These are phyloP conservation scores for Microbotryum lychnidis-dioicae DNA, from an alignment of 1,284 basidiomycete species.

Conservation along the genomic window DNA sequence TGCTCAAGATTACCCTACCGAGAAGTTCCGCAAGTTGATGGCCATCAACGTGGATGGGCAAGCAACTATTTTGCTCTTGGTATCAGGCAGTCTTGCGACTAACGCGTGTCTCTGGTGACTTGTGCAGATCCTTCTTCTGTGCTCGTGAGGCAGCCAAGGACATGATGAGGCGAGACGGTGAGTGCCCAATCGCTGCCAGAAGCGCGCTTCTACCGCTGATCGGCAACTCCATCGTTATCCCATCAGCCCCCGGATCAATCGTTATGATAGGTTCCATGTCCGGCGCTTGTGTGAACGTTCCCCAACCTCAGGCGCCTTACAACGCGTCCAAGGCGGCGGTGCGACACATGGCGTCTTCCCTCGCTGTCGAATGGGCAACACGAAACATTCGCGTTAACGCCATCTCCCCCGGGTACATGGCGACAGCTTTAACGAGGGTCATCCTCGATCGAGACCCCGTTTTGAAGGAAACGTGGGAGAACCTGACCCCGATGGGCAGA, in stretches of 20 bases:
- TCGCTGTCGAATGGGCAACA: slow-evolving; percentile 85
- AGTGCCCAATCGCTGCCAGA: neutral
- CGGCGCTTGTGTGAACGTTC: slow-evolving; percentile 56
- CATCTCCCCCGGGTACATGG: slow-evolving; percentile 44
- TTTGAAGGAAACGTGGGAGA: slow-evolving; percentile 75
- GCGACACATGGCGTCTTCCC: slow-evolving; percentile 73
- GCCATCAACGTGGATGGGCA: slow-evolving; percentile 88
- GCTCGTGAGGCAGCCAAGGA: slow-evolving; percentile 77
- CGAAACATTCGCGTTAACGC: slow-evolving; percentile 73
- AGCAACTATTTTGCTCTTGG: slow-evolving; percentile 8
- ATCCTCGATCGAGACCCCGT: slow-evolving; percentile 30
- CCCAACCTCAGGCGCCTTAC: slow-evolving; percentile 83
- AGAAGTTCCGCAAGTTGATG: slow-evolving; percentile 58
- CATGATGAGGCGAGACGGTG: slow-evolving; percentile 46
- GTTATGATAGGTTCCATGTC: slow-evolving; percentile 84
- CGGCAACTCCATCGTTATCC: neutral
- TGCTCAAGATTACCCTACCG: slow-evolving; percentile 66
- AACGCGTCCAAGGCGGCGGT: slow-evolving; percentile 75
- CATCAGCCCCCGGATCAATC: slow-evolving; percentile 57
- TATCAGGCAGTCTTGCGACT: too few relatives aligned
- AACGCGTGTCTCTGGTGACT: too few relatives aligned
- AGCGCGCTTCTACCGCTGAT: neutral
- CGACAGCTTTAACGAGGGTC: slow-evolving; percentile 27
- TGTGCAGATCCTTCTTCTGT: slow-evolving; percentile 60
- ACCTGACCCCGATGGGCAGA: slow-evolving; percentile 69